phyloP scores from a whole-genome alignment of 306 rosid species.

The Cucurbita maxima region DNA sequence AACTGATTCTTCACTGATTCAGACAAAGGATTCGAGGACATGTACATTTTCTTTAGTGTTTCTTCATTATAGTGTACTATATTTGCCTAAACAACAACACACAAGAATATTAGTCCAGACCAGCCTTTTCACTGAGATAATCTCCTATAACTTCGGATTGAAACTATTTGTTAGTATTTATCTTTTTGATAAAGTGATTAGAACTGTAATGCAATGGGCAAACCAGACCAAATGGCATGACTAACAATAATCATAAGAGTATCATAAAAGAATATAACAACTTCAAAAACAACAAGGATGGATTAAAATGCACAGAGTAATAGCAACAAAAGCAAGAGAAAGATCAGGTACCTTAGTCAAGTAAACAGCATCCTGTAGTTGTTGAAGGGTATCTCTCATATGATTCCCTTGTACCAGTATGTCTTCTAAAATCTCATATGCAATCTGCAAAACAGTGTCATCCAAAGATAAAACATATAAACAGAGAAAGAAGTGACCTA shows the following conservation, averaged over 20 bases:
- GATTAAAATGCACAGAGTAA: not conserved
- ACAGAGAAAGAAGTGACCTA: not conserved
- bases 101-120: slow-evolving; percentile 15
- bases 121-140: not conserved
- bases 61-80: slow-evolving; percentile 71
- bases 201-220: not conserved
- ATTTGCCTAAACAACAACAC: slow-evolving; percentile 40
- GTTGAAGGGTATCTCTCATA: slow-evolving; percentile 57
- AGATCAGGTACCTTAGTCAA: slow-evolving; percentile 56
- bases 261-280: not conserved
- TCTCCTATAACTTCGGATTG: not conserved
- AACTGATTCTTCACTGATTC: slow-evolving; percentile 38
- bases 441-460: slow-evolving; percentile 37
- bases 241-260: not conserved
- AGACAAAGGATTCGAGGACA: slow-evolving; percentile 37
- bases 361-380: slow-evolving; percentile 89
- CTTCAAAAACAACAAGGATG: not conserved
- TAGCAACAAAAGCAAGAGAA: slow-evolving; percentile 8
- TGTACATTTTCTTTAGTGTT: slow-evolving; percentile 50
- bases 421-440: slow-evolving; percentile 74
- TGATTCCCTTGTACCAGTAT: slow-evolving; percentile 68
- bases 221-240: not conserved
- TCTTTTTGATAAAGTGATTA: not conserved
- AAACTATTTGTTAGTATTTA: not conserved
- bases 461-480: slow-evolving; percentile 5